phyloP scores from a whole-genome alignment of 352 stramenopile species.

The Phytophthora colocasiae region DNA sequence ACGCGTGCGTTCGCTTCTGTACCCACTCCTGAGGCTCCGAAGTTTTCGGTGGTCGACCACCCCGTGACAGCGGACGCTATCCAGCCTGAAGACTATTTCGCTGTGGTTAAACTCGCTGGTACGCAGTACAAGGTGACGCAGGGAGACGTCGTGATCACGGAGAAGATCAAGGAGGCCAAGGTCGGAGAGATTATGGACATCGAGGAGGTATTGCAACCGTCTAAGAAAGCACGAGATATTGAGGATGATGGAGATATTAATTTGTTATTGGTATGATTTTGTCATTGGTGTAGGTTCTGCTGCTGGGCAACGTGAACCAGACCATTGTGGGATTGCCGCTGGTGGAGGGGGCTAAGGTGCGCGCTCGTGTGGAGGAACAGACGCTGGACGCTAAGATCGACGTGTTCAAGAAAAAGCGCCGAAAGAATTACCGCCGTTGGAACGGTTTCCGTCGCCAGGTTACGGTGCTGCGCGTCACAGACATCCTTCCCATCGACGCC shows the following conservation, averaged over 20 bases:
- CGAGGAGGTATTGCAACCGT: constrained; percentile 55
- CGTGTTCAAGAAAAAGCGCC: constrained; percentile 92
- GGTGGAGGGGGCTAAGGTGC: constrained; percentile 74
- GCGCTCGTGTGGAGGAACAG: constrained; percentile 86
- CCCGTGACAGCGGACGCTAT: constrained; percentile 72
- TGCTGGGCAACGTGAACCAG: constrained; percentile 86
- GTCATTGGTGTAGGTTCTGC: constrained; percentile 53
- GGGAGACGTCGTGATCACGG: constrained; percentile 82
- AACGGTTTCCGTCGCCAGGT: constrained; percentile 89
- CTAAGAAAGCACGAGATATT: neutral
- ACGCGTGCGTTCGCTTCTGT: constrained; percentile 32
- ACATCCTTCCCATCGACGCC: constrained; percentile 68
- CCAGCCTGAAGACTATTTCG: constrained; percentile 81
- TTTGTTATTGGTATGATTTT: neutral
- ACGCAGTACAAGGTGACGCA: constrained; percentile 91
- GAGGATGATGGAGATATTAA: neutral
- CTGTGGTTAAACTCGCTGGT: constrained; percentile 82
- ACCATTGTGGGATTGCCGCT: constrained; percentile 83
- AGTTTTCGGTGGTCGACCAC: constrained; percentile 82
- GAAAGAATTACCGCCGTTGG: constrained; percentile 92
- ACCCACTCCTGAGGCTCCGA: constrained; percentile 31
- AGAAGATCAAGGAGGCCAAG: constrained; percentile 90
- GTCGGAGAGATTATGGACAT: constrained; percentile 87
- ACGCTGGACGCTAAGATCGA: constrained; percentile 90
- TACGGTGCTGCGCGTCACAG: constrained; percentile 85